Evolutionary conservation across 1,284 basidiomycete genomes (phyloP), one percentile per base, ranked within the genome.

Genomic region (Amylostereum areolatum): DNA sequence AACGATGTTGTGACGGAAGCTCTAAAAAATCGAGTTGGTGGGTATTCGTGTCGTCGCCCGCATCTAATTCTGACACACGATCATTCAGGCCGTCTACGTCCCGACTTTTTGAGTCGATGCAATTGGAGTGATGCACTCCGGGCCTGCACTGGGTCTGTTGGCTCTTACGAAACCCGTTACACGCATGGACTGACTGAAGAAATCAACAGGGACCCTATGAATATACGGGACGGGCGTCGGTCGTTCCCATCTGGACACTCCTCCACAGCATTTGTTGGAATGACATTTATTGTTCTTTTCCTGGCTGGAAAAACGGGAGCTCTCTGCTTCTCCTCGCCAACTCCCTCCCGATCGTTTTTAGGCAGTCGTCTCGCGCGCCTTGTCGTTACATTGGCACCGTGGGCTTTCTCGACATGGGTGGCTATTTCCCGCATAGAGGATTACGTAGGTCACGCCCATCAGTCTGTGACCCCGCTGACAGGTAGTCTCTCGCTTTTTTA

Each of bases 211-310:
- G 66, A 73, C 18, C 45, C 60, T 24, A 59, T 64, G 1, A 58
- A 62, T 7, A 62, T 83, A n/a, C 40, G 70, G 10, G 74, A 78
- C 48, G 83, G 81, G 10, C 66, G 81, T 34, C 70, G 73, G 49
- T 83, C 80, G 0, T 85, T 84, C 57, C 82, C 81, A 5, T 83
- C 81, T 18, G 83, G 84, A 2, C 85, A 88, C 60, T 82, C 83
- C 0, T 83, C 83, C 1, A 76, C 76, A 2, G 80, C 80, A 2
- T 85, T 81, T 57, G 72, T 75, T 11, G 82, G 81, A 28, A 83
- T 86, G 77, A 70, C 75, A 33, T 80, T 84, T 56, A 59, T 85
- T 11, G 72, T 78, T 3, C 68, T 88, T 4, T 85, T 77, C 67
- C 62, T 86, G 6, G 81, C 81, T 7, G 78, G 81, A 11, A 75